Evolutionary conservation across 129 eudicot species (phyloP), one percentile per base, ranked within the genome.

Genomic region (Arctium lappa): DNA sequence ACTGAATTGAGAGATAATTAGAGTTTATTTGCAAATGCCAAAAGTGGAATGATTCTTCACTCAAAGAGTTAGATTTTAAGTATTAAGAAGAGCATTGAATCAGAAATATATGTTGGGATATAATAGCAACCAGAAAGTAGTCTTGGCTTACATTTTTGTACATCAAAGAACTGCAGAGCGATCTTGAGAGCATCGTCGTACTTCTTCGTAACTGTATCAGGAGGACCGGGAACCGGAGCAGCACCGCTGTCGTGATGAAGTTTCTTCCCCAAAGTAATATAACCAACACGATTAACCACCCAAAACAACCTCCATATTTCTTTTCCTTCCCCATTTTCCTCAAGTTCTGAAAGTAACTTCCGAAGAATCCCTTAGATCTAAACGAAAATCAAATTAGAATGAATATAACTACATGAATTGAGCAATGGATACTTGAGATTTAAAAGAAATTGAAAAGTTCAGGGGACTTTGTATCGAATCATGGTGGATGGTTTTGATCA

Each of bases 141-240:
- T 30, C 31, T 16, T 27, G 69, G 33, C 72, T 75, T 86, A 94
- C 98, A 83, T 89, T 94, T 94, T 50, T 94, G 98, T 65, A 94
- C 79, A 69, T 94, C 96, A 36, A 94, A 89, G 78, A 94, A 94
- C 91, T 94, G 96, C 74, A 90, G 68, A 32, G 98, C 94, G 56
- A 89, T 44, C 84, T 92, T 91, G 12, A 94, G 88, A 78, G 98
- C 96, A 81, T 92, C 96, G 0, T 92, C 89, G 33, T 94, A 94
- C 50, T 89, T 90, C 87, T 89, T 79, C 29, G 84, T 79, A 44
- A 89, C 81, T 62, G 94, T 86, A n/a, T 96, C 98, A 2, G 98
- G 98, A 39, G 97, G 91, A 37, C 98, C 96, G 0, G 97, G 94
- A 81, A 92, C 94, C 3, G 87, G 83, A 60, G 69, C 71, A 74